Base-by-base conservation (phyloP, 495 filamentous ascomycete species). In the Arthonia radiata region DNA sequence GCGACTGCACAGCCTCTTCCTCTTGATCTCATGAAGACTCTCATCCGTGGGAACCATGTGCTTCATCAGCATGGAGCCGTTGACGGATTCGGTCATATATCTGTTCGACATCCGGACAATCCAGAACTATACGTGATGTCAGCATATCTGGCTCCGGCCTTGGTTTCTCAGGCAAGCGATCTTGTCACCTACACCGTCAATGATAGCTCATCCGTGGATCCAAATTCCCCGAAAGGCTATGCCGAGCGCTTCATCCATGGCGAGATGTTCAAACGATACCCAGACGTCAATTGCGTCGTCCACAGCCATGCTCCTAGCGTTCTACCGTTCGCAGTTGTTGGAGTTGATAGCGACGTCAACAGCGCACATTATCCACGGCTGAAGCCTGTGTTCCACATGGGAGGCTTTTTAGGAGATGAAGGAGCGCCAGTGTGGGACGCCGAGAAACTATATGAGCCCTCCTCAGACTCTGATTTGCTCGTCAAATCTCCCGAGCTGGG, bases 41-140 rank as follows among this genome's bases (percentile, higher is more conserved):
- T n/a, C n/a, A n/a, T n/a, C n/a, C n/a, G n/a, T n/a, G n/a, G n/a
- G n/a, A 47, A 43, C 29, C 51, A 55, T 34, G 49, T 55, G 21
- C 45, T 51, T 10, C 48, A 53, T 31, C 26, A 45, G 25, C 43
- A 59, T 16, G 36, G 39, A 14, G 47, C 65, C 17, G 33, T 66
- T 21, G 59, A 64, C 31, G 56, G 54, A 4, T 64, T 54, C 30
- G 59, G 59, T 23, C 59, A 64, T 25, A 43, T 63, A 18, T 59
- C 58, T 2, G 32, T 62, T 17, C 47, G 59, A 1, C 38, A 63
- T 30, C 55, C 53, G 0, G 9, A 33, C 21, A 47, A 50, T 19
- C 37, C 39, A 2, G 12, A 38, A 4, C 43, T 34, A 12, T 60
- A 59, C 40, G 41, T 64, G 33, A 50, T 62, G 42, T 48, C 54